Base-by-base conservation (phyloP, 768 basidiomycete species). In the Termitomyces sp. region DNA sequence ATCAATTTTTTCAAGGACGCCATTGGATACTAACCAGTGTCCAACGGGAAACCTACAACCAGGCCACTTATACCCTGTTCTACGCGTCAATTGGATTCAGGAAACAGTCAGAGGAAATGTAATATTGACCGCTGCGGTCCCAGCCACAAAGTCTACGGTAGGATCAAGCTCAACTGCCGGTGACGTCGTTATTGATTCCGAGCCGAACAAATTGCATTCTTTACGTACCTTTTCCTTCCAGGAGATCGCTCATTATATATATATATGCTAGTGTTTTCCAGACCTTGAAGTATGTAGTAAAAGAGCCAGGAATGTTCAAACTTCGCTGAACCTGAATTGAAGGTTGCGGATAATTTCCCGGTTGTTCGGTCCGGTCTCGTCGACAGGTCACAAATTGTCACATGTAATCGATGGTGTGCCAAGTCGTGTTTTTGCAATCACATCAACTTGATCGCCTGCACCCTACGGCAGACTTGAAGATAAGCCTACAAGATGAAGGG, bases 11-110 rank as follows among this genome's bases (percentile, higher is more conserved):
- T 32, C 31, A 16, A n/a, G 13, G 4, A 12, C 36, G 20, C 14
- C 12, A 13, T 29, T 46, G 48, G 8, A 68, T 71, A 59, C 59
- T 41, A n/a, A 78, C 81, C 79, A 24, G 87, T 92, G 66, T 92
- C 91, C 52, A 92, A 86, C 0, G 90, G 91, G 64, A 88, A 88
- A 16, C 89, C 89, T 3, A 87, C 83, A 4, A 86, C 68, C 4
- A 92, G 74, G 27, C 85, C 80, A 0, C 84, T 79, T 47, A 85
- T 82, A 9, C 89, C 90, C 80, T 81, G 47, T 14, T 39, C 6
- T 41, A 49, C 12, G 10, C 3, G 20, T 56, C 68, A 46, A 26
- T 18, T 9, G 18, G 26, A 41, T 5, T 16, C 36, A 42, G 9
- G 26, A n/a, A 27, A 22, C n/a, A 42, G 16, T 5, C 8, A 41